phyloP scores from a whole-genome alignment of 371 early-diverging fungal genomes.

The Mucor ambiguus region DNA sequence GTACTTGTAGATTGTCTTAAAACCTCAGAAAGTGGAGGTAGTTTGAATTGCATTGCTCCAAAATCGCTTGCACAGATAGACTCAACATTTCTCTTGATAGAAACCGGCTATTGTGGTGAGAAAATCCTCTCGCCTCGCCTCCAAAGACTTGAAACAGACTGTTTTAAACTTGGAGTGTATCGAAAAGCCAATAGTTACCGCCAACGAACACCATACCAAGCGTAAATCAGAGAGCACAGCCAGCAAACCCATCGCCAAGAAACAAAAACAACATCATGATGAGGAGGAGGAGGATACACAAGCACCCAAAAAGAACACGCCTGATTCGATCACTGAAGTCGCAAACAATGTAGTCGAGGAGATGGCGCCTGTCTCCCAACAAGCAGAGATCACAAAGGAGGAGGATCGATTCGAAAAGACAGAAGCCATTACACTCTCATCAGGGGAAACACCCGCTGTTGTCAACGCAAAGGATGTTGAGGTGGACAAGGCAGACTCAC shows the following conservation, averaged over 20 bases:
- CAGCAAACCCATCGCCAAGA: neutral
- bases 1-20: neutral
- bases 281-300: neutral
- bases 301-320: neutral
- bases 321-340: neutral
- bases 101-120: neutral
- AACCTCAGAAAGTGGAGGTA: slow-evolving; percentile 12
- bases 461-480: neutral
- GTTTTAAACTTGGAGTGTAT: neutral
- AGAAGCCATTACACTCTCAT: neutral
- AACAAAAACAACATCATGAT: neutral
- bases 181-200: neutral
- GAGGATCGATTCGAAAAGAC: neutral
- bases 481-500: no score
- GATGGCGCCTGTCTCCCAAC: neutral
- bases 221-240: neutral
- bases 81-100: neutral
- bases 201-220: neutral
- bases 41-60: neutral
- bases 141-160: slow-evolving; percentile 3
- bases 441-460: neutral
- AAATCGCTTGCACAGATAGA: neutral
- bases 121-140: slow-evolving; percentile 8
- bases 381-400: neutral
- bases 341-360: neutral